Evolutionary conservation across 2,329 filamentous ascomycete genomes (phyloP), one percentile per base, ranked within the genome.

Genomic region (Diaporthe ilicicola): DNA sequence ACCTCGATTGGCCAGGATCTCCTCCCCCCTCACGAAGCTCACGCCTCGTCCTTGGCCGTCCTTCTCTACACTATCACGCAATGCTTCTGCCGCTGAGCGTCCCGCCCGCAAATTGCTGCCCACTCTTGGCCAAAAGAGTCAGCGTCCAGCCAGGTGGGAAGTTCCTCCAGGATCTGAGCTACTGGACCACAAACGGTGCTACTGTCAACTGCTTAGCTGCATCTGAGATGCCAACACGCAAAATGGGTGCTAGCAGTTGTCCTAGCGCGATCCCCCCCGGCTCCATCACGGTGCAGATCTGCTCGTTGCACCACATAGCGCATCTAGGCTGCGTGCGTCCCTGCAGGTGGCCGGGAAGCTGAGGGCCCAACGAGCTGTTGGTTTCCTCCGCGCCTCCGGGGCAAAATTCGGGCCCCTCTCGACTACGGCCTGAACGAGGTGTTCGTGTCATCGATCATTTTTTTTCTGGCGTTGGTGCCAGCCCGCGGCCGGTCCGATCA

Each of bases 221-320:
- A 50, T 64, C 59, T 64, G 19, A 34, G 44, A 50, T 64, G 44
- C n/a, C n/a, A n/a, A 22, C 59, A 48, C 42, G 56, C 42, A 34
- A 32, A 4, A 62, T 3, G 15, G 55, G 19, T 62, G 56, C 59
- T 10, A 34, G 42, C 56, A 46, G 19, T 13, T 17, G n/a, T 17
- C 24, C 59, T 62, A 62, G 59, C 59, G 59, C 39, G 42, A 48
- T 64, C 50, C 44, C 59, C 59, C 59, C 29, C 59, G 59, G 44
- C 59, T 64, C 59, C 59, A 64, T 50, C 44, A 64, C 44, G 59
- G 42, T 64, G 59, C 59, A 64, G 59, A 64, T 64, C 59, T 44
- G 59, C 42, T 27, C 29, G 59, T 62, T 12, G 42, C 44, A 46
- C n/a, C 4, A 29, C 59, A 34, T 24, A 6, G 17, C 59, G 24